These are phyloP conservation scores for Xylaria sp. DNA, from an alignment of 2,329 filamentous ascomycete genomes.

Conservation along the genomic window DNA sequence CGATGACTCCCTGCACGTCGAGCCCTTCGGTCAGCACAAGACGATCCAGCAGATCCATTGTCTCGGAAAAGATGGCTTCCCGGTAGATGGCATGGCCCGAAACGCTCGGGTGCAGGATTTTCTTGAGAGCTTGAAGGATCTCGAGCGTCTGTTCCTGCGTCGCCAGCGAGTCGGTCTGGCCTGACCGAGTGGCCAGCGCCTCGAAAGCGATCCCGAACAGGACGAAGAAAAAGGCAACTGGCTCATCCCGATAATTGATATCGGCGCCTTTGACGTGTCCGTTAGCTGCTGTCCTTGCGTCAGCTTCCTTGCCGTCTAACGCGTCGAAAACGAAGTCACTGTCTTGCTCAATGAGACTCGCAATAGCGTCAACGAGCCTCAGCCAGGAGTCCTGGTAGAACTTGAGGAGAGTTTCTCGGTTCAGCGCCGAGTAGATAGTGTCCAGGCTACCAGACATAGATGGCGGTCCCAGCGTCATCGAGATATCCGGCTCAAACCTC, in stretches of 20 bases:
- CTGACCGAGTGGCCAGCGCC: slow-evolving; percentile 81
- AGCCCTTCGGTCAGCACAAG: slow-evolving; percentile 89
- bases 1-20: slow-evolving; percentile 87
- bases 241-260: slow-evolving; percentile 98
- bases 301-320: slow-evolving; percentile 77
- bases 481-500: slow-evolving; percentile 96
- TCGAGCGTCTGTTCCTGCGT: slow-evolving; percentile 80
- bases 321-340: slow-evolving; percentile 98
- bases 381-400: slow-evolving; percentile 99
- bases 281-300: slow-evolving; percentile 50
- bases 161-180: slow-evolving; percentile 65
- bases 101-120: slow-evolving; percentile 91
- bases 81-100: slow-evolving; percentile 96
- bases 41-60: slow-evolving; percentile 92
- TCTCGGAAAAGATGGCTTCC: slow-evolving; percentile 93
- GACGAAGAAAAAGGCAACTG: slow-evolving; percentile 98
- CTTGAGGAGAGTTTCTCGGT: slow-evolving; percentile 86
- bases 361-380: slow-evolving; percentile 94
- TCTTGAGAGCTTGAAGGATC: slow-evolving; percentile 88
- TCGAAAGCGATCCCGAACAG: slow-evolving; percentile 96
- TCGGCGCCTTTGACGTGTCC: slow-evolving; percentile 67
- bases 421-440: slow-evolving; percentile 91
- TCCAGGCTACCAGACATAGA: slow-evolving; percentile 85
- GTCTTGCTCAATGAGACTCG: slow-evolving; percentile 94
- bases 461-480: slow-evolving; percentile 80